Evolutionary conservation across 805 yeast species (phyloP).

Genomic region (Candida sakaeoensis): DNA sequence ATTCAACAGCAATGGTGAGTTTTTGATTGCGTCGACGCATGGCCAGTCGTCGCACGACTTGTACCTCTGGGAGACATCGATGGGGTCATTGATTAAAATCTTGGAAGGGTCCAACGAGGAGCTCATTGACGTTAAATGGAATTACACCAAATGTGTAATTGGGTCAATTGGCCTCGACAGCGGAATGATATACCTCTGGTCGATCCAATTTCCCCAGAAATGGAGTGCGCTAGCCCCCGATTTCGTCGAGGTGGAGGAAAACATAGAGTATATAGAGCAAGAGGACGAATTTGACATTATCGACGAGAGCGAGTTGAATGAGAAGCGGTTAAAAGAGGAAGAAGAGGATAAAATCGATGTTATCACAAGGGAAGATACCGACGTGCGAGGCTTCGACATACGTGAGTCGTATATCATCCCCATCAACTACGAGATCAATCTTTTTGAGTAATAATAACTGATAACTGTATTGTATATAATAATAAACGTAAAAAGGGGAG

Average conservation of each 20-base stretch:
- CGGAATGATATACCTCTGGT: conserved; percentile 82
- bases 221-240: conserved; percentile 98
- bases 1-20: conserved; percentile 73
- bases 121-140: conserved; percentile 83
- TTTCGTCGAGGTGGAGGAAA: conserved; percentile 90
- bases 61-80: conserved; percentile 86
- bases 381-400: conserved; percentile 68
- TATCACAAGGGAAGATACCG: conserved; percentile 55
- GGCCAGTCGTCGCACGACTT: conserved; percentile 83
- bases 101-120: conserved; percentile 91
- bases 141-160: conserved; percentile 65
- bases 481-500: not conserved
- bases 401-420: conserved; percentile 62
- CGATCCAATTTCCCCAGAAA: conserved; percentile 76
- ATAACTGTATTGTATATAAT: too few relatives aligned
- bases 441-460: conserved; percentile 7
- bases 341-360: conserved; percentile 66
- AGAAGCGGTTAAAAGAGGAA: conserved; percentile 61
- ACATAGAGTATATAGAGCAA: conserved; percentile 77
- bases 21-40: conserved; percentile 81
- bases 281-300: conserved; percentile 90
- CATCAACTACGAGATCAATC: conserved; percentile 24
- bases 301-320: conserved; percentile 61
- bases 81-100: conserved; percentile 86
- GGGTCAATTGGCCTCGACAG: conserved; percentile 84